Evolutionary conservation across 1,284 basidiomycete species (phyloP), one percentile per base, ranked within the genome.

Genomic region (Phylloboletellus chloephorus): DNA sequence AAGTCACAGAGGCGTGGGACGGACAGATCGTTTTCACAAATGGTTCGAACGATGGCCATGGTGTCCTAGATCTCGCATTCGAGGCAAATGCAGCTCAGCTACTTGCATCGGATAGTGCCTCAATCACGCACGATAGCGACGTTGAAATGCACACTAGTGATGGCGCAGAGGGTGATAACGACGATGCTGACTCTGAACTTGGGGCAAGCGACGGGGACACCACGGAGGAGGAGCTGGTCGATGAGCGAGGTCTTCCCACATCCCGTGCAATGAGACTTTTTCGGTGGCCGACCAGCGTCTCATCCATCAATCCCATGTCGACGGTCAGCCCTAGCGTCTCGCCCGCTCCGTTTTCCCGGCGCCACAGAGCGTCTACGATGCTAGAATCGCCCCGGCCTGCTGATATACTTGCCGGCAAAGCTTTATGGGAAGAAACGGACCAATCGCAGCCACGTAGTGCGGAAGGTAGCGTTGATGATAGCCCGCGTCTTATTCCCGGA

Each of bases 221-320:
- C 5, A 85, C 82, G 0, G 85, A 88, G 54, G 85, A 88, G 47
- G 85, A 87, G 46, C 75, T 88, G 33, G 78, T 87, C 13, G 82
- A 82, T 40, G 73, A 76, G 5, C 74, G 78, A 43, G 78, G 78
- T 32, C 67, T 87, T 5, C 82, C 82, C 15, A 87, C 85, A 44
- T 75, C 79, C 12, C 78, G 76, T 43, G 81, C 82, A 16, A 82
- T 87, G 78, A 69, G 71, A 48, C 66, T 86, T 24, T 84, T 86
- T 65, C 74, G 66, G 46, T 73, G 79, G 53, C 80, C 83, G 17
- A 66, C 71, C 32, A 70, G 64, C 46, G 63, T 83, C 31, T 76
- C 76, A 16, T 72, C 82, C n/a, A 80, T 88, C 62, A 73, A 87
- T 47, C 84, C 84, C 33, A 65, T 81, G 53, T 83, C 80, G 16